These are phyloP conservation scores for Candida pini DNA, from an alignment of 805 yeast species.

Conservation along the genomic window DNA sequence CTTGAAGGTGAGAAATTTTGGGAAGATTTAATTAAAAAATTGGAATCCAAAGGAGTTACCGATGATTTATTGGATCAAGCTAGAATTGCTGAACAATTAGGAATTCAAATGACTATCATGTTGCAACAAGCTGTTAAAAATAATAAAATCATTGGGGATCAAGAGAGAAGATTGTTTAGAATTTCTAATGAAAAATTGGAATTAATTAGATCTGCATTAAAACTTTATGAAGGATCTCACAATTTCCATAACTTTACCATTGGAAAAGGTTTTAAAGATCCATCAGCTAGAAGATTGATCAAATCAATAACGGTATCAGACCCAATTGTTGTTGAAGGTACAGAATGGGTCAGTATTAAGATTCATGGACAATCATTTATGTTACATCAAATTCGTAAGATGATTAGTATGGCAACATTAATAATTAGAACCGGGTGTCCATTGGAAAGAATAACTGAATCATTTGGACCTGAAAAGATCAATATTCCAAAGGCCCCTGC, in stretches of 20 bases:
- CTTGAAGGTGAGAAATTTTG: slow-evolving; percentile 73
- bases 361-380: slow-evolving; percentile 98
- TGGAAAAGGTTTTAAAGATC: slow-evolving; percentile 67
- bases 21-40: slow-evolving; percentile 40
- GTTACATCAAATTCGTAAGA: slow-evolving; percentile 96
- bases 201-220: slow-evolving; percentile 61
- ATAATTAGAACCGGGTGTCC: slow-evolving; percentile 87
- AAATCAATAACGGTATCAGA: slow-evolving; percentile 72
- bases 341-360: slow-evolving; percentile 94
- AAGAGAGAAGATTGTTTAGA: slow-evolving; percentile 63
- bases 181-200: slow-evolving; percentile 57
- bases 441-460: slow-evolving; percentile 62
- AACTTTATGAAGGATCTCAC: slow-evolving; percentile 77
- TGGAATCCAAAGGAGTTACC: slow-evolving; percentile 34
- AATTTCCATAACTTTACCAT: slow-evolving; percentile 55
- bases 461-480: slow-evolving; percentile 68
- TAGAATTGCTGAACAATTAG: slow-evolving; percentile 31
- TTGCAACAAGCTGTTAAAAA: slow-evolving; percentile 33
- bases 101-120: slow-evolving; percentile 31
- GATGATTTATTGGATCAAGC: slow-evolving; percentile 33
- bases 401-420: slow-evolving; percentile 93
- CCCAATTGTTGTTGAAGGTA: slow-evolving; percentile 86
- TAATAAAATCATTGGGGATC: slow-evolving; percentile 59
- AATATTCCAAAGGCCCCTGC: slow-evolving; percentile 98
- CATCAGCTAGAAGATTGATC: slow-evolving; percentile 82